Base-by-base conservation (phyloP, 306 rosid species). In the Cucurbita pepo region DNA sequence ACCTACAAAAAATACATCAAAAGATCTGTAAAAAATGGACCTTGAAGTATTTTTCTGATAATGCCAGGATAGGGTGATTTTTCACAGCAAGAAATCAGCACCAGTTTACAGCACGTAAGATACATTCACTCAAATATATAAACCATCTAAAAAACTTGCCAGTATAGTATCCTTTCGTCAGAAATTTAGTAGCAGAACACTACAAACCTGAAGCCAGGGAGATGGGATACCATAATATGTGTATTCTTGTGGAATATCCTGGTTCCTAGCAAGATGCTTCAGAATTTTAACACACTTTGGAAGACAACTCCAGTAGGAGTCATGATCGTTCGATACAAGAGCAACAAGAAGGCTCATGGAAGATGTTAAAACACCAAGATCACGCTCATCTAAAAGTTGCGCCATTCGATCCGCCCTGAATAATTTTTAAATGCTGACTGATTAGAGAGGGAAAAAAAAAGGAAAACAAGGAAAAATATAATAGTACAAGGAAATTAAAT, bases 191-290 rank as follows among this genome's bases (percentile, higher is more conserved):
- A 48, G 73, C 73, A 54, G 43, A 72, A 73, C 22, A 72, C 77
- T 54, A 89, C 88, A 84, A 83, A 91, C 99, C 97, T 95, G 99
- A 84, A 95, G 99, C 99, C 97, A 95, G 67, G 99, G 99, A 79
- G 99, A 95, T 83, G 99, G 99, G 81, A 95, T 95, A 77, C 99
- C 99, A 59, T 95, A 95, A 85, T 95, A 95, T 75, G 97, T 95
- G 82, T 95, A 95, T 82, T 95, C 99, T 79, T 89, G 97, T 44
- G 96, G 99, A 82, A 95, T 80, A 86, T 95, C 99, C 82, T 89
- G 99, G 77, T 89, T 95, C 85, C 97, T 91, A 48, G 97, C 97
- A 69, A 95, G 97, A 70, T 97, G 94, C 82, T 95, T 97, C 79
- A 95, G 84, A 60, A 50, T 85, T 86, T 89, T 95, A 76, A 95